Percentiles rank a stretch among this genome's conserved stretches.
Evolutionary conservation across 1,284 basidiomycete genomes (phyloP).

Genomic region (Lentinula novae-zelandiae): DNA sequence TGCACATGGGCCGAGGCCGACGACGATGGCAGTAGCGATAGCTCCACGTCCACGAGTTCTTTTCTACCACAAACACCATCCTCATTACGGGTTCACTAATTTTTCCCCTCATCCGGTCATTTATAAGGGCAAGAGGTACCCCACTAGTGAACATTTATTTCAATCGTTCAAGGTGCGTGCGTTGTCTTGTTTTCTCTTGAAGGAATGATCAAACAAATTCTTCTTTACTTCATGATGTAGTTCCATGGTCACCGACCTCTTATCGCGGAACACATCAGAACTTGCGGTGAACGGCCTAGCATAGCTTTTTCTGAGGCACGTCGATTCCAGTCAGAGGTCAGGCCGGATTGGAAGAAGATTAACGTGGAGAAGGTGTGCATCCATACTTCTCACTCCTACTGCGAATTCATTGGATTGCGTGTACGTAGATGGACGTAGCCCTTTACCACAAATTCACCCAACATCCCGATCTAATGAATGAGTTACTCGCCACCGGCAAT

Average conservation of each 20-base stretch:
- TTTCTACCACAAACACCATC: conserved; percentile 59
- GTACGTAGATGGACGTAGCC: conserved; percentile 53
- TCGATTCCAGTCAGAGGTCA: conserved; percentile 54
- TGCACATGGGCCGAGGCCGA: neutral
- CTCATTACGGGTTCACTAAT: conserved; percentile 67
- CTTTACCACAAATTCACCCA: conserved; percentile 63
- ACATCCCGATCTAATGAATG: conserved; percentile 47
- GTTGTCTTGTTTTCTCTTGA: neutral
- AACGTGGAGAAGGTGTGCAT: conserved; percentile 52
- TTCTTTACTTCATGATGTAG: conserved; percentile 28
- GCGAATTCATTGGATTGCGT: neutral
- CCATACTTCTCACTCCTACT: neutral
- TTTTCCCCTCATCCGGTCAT: conserved; percentile 58
- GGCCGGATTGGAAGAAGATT: conserved; percentile 58
- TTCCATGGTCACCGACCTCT: conserved; percentile 53
- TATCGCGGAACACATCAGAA: conserved; percentile 62
- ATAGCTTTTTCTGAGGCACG: conserved; percentile 65
- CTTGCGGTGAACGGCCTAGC: conserved; percentile 53
- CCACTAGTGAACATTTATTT: conserved; percentile 67
- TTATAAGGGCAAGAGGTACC: conserved; percentile 55
- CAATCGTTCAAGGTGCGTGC: conserved; percentile 59
- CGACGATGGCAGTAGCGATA: neutral
- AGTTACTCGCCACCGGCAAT: conserved; percentile 56
- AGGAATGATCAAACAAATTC: too few species aligned
- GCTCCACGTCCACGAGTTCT: conserved; percentile 28